These are phyloP conservation scores for Eimeria sp. DNA, from an alignment of 169 alveolate genomes.

Conservation along the genomic window DNA sequence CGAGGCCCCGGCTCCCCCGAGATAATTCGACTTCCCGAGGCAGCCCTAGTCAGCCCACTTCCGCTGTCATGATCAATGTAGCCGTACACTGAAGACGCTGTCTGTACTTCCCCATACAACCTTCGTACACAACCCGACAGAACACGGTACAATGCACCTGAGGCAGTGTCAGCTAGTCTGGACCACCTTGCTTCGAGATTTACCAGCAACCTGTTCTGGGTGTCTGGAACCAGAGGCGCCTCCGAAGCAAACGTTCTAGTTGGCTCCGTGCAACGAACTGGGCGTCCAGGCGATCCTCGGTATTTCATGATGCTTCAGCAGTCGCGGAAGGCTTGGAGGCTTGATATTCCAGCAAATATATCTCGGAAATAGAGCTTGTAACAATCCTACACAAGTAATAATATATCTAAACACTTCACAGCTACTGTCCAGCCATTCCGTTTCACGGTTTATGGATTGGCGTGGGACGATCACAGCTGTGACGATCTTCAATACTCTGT, in stretches of 20 bases:
- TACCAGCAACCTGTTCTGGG: background rate
- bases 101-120: background rate
- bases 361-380: background rate
- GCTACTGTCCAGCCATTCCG: background rate
- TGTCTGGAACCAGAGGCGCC: background rate
- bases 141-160: background rate
- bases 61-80: background rate
- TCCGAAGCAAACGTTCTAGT: background rate
- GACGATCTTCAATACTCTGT: background rate
- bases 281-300: background rate
- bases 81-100: conserved; percentile 40
- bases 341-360: background rate
- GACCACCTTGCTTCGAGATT: background rate
- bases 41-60: background rate
- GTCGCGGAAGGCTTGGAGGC: background rate
- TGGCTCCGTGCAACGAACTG: background rate
- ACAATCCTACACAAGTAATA: background rate
- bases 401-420: background rate
- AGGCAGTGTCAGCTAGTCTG: conserved; percentile 6
- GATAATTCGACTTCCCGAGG: background rate
- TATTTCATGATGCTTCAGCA: background rate
- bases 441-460: background rate
- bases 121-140: conserved; percentile 14
- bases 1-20: conserved; percentile 7
- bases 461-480: background rate